A percentile compares a stretch with the other conserved stretches of the same genome.
These are phyloP conservation scores for Chaetomiaceae sp. DNA, from an alignment of 2,329 filamentous ascomycete genomes.

Conservation along the genomic window DNA sequence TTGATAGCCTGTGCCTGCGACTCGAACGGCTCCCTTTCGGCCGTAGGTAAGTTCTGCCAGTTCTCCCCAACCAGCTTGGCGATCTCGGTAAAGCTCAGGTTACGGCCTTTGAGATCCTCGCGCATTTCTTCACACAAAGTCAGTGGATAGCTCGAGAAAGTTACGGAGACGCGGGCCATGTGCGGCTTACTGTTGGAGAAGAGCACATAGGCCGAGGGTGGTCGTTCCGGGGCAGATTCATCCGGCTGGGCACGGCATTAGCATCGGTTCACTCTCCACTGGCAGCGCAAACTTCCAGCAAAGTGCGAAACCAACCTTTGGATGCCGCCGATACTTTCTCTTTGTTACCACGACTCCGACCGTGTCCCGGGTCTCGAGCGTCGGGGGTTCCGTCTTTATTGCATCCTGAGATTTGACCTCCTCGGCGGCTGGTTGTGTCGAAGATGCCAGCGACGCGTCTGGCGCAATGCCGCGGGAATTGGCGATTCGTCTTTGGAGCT, in stretches of 20 bases:
- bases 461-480: constrained; percentile 63
- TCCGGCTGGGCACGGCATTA: constrained; percentile 52
- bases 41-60: constrained; percentile 67
- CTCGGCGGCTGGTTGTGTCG: constrained; percentile 49
- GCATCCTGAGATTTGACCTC: constrained; percentile 49
- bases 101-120: constrained; percentile 71
- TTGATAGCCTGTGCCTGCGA: constrained; percentile 68
- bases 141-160: neutral
- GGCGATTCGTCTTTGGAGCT: constrained; percentile 78
- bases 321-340: constrained; percentile 72
- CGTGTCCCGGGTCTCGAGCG: constrained; percentile 42
- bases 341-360: constrained; percentile 49
- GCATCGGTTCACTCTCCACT: neutral
- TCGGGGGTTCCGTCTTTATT: constrained; percentile 43
- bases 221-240: constrained; percentile 73
- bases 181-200: constrained; percentile 71
- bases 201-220: constrained; percentile 77
- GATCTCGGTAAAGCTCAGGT: constrained; percentile 76
- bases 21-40: constrained; percentile 69
- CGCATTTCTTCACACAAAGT: constrained; percentile 56
- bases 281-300: neutral
- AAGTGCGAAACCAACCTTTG: constrained; percentile 51
- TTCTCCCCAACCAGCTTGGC: constrained; percentile 77
- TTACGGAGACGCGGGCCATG: neutral
- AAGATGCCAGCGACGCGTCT: constrained; percentile 47